A percentile compares a stretch with the other conserved stretches of the same genome.
These are phyloP conservation scores for Thalassiosira profunda DNA, from an alignment of 108 stramenopile species.

Conservation along the genomic window DNA sequence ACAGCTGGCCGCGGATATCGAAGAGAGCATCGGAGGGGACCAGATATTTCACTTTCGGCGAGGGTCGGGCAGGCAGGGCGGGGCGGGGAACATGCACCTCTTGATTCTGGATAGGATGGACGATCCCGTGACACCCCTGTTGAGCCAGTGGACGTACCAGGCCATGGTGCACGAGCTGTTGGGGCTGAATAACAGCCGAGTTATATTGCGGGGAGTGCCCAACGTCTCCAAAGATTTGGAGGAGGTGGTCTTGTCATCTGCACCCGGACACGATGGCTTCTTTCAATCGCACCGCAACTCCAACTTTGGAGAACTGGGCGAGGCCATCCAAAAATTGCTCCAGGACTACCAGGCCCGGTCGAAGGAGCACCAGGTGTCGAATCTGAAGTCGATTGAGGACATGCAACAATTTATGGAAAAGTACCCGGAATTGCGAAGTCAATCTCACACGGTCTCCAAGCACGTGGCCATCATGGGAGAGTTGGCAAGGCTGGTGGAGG, in stretches of 20 bases:
- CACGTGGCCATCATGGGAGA: conserved; percentile 99
- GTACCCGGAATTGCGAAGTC: conserved; percentile 93
- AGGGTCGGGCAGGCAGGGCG: conserved; percentile 42
- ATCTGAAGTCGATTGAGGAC: conserved; percentile 94
- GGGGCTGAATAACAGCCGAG: conserved; percentile 97
- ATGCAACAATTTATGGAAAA: conserved; percentile 99
- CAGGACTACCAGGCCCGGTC: conserved; percentile 95
- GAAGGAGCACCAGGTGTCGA: conserved; percentile 74
- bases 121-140: conserved; percentile 98
- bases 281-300: conserved; percentile 92
- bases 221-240: conserved; percentile 95
- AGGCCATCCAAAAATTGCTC: conserved; percentile 94
- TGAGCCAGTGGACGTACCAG: conserved; percentile 99
- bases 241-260: conserved; percentile 94
- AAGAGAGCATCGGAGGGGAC: conserved; percentile 82
- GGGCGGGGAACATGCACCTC: conserved; percentile 55
- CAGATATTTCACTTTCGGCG: conserved; percentile 95
- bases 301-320: conserved; percentile 98
- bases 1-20: conserved; percentile 83
- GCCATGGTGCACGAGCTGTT: conserved; percentile 99
- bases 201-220: conserved; percentile 93
- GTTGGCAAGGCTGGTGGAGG: conserved; percentile 93
- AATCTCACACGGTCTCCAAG: conserved; percentile 92
- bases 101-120: conserved; percentile 97
- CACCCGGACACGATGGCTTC: conserved; percentile 91